Percentiles rank a stretch among this genome's conserved stretches.
Conservation (phyloP, 116 monocot species). For the Cymodocea nodosa region DNA sequence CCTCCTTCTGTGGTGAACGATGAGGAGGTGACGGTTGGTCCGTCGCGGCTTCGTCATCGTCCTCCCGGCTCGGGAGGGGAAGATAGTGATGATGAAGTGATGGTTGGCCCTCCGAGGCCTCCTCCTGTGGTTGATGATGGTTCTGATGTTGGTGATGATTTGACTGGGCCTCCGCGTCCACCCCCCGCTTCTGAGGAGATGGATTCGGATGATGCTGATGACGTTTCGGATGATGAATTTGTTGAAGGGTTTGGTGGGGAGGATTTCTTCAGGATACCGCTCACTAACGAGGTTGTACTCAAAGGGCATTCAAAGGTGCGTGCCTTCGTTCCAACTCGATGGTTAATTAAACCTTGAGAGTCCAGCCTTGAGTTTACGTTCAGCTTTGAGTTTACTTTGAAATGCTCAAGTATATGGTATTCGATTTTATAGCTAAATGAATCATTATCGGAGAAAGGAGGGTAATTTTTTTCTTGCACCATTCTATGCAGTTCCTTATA, state of each 20-base stretch:
- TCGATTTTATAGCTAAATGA: too few species aligned
- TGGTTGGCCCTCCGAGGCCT: constrained; percentile 3
- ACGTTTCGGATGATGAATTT: constrained; percentile 17
- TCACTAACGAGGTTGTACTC: constrained; percentile 84
- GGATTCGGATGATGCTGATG: constrained; percentile 24
- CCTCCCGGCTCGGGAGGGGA: constrained; percentile 1
- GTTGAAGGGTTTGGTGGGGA: constrained; percentile 20
- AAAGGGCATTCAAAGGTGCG: constrained; percentile 80
- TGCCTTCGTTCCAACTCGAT: too few species aligned
- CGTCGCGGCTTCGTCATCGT: constrained; percentile 13
- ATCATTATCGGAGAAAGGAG: too few species aligned
- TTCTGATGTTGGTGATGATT: constrained; percentile 4
- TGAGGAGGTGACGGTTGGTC: constrained; percentile 17
- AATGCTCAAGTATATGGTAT: too few species aligned
- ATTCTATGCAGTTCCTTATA: too few species aligned
- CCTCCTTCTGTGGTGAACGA: constrained; percentile 1
- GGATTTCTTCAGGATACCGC: constrained; percentile 40
- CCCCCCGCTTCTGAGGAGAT: constrained; percentile 4
- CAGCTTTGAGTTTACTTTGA: background rate
- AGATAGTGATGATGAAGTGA: constrained; percentile 6
- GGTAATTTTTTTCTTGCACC: too few species aligned
- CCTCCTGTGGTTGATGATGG: background rate
- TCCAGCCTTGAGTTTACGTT: background rate
- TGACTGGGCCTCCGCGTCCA: constrained; percentile 15
- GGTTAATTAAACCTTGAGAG: background rate